phyloP scores from a whole-genome alignment of 306 rosid species.

The Oxytropis ochrocephala region DNA sequence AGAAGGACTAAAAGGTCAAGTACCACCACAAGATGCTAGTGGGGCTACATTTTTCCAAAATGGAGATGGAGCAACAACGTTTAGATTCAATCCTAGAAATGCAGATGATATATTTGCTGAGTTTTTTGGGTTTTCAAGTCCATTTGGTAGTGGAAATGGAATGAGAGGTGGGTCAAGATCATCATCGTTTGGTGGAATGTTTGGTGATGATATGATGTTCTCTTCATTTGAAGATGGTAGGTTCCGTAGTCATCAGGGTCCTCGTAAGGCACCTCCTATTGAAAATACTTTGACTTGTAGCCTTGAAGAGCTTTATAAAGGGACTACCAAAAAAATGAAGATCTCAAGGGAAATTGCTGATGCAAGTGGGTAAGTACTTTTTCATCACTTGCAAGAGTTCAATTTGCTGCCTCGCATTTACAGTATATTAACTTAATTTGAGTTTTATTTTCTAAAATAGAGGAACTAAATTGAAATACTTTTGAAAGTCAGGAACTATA shows the following conservation, averaged over 20 bases:
- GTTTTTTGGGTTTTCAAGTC: slow-evolving; percentile 71
- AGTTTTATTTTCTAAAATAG: too few relatives aligned
- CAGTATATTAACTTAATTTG: too few relatives aligned
- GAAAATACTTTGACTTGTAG: slow-evolving; percentile 60
- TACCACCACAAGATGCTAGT: slow-evolving; percentile 53
- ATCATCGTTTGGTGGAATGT: slow-evolving; percentile 27
- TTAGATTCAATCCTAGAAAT: slow-evolving; percentile 76
- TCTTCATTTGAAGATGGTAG: slow-evolving; percentile 56
- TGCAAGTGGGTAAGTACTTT: slow-evolving; percentile 32
- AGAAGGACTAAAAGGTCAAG: slow-evolving; percentile 79
- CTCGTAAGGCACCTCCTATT: slow-evolving; percentile 58
- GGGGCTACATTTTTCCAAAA: slow-evolving; percentile 67
- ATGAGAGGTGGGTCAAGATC: slow-evolving; percentile 27
- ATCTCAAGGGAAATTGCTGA: slow-evolving; percentile 71
- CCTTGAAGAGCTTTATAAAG: slow-evolving; percentile 82
- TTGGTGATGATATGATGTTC: slow-evolving; percentile 60
- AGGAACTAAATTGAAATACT: too few relatives aligned
- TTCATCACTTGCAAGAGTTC: too few relatives aligned
- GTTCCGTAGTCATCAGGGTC: slow-evolving; percentile 50
- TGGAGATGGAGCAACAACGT: slow-evolving; percentile 65
- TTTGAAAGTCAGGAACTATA: too few relatives aligned
- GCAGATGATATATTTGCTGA: slow-evolving; percentile 67
- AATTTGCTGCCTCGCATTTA: too few relatives aligned
- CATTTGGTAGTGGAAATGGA: slow-evolving; percentile 42
- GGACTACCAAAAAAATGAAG: slow-evolving; percentile 79